Evolutionary conservation across 768 basidiomycete genomes (phyloP), one percentile per base, ranked within the genome.

Genomic region (Suillus discolor): DNA sequence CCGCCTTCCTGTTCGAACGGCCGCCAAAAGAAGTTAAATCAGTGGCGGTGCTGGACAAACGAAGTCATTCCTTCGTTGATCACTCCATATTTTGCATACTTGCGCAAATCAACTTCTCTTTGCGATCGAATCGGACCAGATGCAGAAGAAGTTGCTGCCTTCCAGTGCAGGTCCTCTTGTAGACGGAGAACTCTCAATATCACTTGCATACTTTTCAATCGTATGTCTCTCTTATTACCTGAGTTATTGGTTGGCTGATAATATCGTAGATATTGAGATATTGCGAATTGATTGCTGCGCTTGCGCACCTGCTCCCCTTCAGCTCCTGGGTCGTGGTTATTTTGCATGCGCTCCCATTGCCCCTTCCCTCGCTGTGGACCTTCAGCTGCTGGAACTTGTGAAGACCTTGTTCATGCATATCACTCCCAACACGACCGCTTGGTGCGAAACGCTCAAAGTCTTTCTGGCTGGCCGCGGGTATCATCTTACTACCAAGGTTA

Each of bases 291-390:
- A 39, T 1, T 36, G 61, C 15, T 66, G 65, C 16, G 0, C 47
- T 11, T 66, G 65, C 13, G 38, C 6, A 0, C 63, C 65, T 65
- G 73, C 68, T 4, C 64, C 72, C 18, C 34, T 34, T 12, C 76
- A 79, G 53, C 72, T 78, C 7, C 57, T 79, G 2, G 25, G 61
- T 44, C 44, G 16, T 9, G 71, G 75, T 5, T 66, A 71, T 15
- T 77, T 79, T 59, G 70, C 78, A 16, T 74, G 70, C 39, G 65
- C 76, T 20, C 78, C 78, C 2, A 34, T 71, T 1, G 55, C 60
- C 0, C 79, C 79, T 11, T 71, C 72, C 9, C 65, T 79, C 0
- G 78, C 75, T 20, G 73, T 80, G 4, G 73, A 78, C 60, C 38
- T 79, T 20, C 69, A 67, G 38, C 64, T 79, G 28, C 62, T 79